A percentile compares a stretch with the other conserved stretches of the same genome.
These are phyloP conservation scores for Lipomyces starkeyi DNA, from an alignment of 805 yeast genomes.

Conservation along the genomic window DNA sequence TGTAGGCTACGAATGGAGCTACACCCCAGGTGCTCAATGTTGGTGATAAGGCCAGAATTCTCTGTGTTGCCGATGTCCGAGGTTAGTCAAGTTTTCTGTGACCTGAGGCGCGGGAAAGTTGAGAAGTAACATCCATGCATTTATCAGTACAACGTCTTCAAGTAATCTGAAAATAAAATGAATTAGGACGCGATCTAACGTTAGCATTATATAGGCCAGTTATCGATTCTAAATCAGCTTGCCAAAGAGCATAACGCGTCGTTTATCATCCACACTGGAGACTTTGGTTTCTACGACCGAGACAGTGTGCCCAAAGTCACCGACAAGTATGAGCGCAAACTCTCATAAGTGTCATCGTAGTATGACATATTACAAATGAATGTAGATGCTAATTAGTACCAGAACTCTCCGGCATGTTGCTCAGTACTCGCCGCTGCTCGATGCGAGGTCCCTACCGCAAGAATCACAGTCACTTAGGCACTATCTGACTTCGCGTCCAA, in stretches of 20 bases:
- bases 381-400: conserved; percentile 9
- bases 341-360: neutral
- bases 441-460: conserved; percentile 54
- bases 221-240: conserved; percentile 56
- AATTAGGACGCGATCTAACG: neutral
- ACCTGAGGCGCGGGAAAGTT: neutral
- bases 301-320: conserved; percentile 60
- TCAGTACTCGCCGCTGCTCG: conserved; percentile 66
- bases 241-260: conserved; percentile 57
- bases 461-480: conserved; percentile 50
- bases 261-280: conserved; percentile 72
- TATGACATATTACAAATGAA: neutral
- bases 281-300: conserved; percentile 75
- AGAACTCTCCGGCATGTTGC: conserved; percentile 61
- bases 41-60: conserved; percentile 23
- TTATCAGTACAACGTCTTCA: neutral
- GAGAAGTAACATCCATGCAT: neutral
- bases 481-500: conserved; percentile 36
- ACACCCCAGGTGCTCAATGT: conserved; percentile 20
- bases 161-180: neutral
- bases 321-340: conserved; percentile 54
- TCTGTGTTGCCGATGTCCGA: conserved; percentile 36
- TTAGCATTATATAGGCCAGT: conserved; percentile 45
- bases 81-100: conserved; percentile 24
- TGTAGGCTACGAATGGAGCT: conserved; percentile 29